Evolutionary conservation across 306 rosid genomes (phyloP), one percentile per base, ranked within the genome.

Genomic region (Psophocarpus tetragonolobus): DNA sequence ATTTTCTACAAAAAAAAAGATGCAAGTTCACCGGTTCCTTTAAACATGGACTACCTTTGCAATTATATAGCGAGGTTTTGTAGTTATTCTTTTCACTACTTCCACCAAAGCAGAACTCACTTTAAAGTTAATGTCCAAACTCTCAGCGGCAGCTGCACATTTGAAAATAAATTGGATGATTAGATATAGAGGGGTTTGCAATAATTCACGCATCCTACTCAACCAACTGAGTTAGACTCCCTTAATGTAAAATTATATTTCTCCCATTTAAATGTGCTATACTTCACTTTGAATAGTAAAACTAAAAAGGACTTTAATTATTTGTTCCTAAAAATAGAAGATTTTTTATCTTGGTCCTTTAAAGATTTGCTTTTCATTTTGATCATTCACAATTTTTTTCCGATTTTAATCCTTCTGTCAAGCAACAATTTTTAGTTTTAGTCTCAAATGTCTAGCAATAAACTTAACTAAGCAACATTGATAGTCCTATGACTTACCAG

Each of bases 51-150:
- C 71, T 84, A 94, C 98, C 97, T 94, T 94, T 44, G 98, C 98
- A 84, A 94, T 95, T 83, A 94, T 94, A 63, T 92, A 94, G 41
- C 97, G 97, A 76, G 98, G 98, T 82, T 87, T 92, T 23, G 82
- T 83, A 56, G 95, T 73, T 73, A 94, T 88, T 83, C 75, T 72
- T 72, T 83, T 88, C 78, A 89, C 90, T 80, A 92, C 92, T 85
- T 92, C 97, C 90, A 94, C 98, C 85, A 94, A 81, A 39, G 97
- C 97, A 71, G 97, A 90, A 83, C 98, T 94, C 77, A 94, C 97
- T 86, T 90, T 92, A 85, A 83, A 90, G 74, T 94, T 94, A 77
- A 94, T 90, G 57, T 89, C 93, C 91, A 94, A 88, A 85, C 98
- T 92, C 85, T 94, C 97, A 6, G 93, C 85, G 33, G 98, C 89